Evolutionary conservation across 1,284 basidiomycete species (phyloP).

Genomic region (Caloboletus firmus): DNA sequence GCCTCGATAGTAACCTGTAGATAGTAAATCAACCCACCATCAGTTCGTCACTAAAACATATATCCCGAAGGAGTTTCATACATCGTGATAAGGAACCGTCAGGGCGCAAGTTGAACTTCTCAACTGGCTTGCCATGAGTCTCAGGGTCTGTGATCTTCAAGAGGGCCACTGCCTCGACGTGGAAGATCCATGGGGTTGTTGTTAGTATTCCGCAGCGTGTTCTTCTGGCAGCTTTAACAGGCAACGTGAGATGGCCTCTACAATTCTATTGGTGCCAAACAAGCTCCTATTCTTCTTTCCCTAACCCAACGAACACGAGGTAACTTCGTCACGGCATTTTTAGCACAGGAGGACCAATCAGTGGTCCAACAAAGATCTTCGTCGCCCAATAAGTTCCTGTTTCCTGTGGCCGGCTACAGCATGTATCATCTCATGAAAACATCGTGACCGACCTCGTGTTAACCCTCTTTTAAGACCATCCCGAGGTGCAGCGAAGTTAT

Average conservation of each 20-base stretch:
- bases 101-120: no score
- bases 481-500: neutral
- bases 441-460: slow-evolving; percentile 10
- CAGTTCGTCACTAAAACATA: no score
- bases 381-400: slow-evolving; percentile 7
- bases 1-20: neutral
- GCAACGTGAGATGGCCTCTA: neutral
- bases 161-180: no score
- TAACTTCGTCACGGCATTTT: neutral
- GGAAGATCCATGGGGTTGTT: no score
- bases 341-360: slow-evolving; percentile 1
- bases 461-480: slow-evolving; percentile 5
- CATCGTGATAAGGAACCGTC: no score
- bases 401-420: slow-evolving; percentile 2
- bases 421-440: neutral
- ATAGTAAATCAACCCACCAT: neutral
- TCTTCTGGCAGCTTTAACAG: neutral
- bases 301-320: slow-evolving; percentile 5
- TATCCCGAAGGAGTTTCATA: no score
- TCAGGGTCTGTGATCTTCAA: no score
- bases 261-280: neutral
- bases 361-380: slow-evolving; percentile 7
- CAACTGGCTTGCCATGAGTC: no score
- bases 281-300: neutral
- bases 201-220: neutral